These are phyloP conservation scores for Abelmoschus esculentus DNA, from an alignment of 345 rosid species.

Conservation along the genomic window DNA sequence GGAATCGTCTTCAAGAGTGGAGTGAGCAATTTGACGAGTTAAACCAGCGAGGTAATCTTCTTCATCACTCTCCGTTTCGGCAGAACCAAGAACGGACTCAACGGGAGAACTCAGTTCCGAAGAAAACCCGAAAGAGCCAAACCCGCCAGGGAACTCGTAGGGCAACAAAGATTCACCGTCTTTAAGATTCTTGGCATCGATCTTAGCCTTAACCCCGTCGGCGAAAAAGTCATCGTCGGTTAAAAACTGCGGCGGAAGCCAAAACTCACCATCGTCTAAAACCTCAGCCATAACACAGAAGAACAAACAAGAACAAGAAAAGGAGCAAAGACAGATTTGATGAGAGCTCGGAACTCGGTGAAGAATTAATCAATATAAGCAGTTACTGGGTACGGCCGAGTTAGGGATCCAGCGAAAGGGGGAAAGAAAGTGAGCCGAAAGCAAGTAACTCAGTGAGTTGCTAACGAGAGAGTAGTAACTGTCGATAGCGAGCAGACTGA, in stretches of 20 bases:
- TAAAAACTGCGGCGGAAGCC: slow-evolving; percentile 74
- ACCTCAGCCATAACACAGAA: slow-evolving; percentile 41
- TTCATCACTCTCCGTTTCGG: slow-evolving; percentile 63
- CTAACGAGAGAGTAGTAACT: slow-evolving; percentile 19
- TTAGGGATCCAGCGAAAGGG: too few species aligned
- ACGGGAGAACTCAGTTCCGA: slow-evolving; percentile 52
- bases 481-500: slow-evolving; percentile 18
- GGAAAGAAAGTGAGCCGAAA: too few species aligned
- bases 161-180: slow-evolving; percentile 20
- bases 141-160: slow-evolving; percentile 29
- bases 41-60: slow-evolving; percentile 39
- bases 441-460: background rate
- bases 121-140: slow-evolving; percentile 27
- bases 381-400: slow-evolving; percentile 11
- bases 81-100: slow-evolving; percentile 47
- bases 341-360: background rate
- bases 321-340: background rate
- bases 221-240: slow-evolving; percentile 47
- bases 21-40: slow-evolving; percentile 32
- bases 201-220: slow-evolving; percentile 13
- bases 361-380: too few species aligned
- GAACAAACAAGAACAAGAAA: background rate
- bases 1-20: slow-evolving; percentile 34
- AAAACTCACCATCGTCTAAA: slow-evolving; percentile 60
- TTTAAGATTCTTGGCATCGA: background rate